Base-by-base conservation (phyloP, 495 filamentous ascomycete species). In the Articulospora tetracladia region DNA sequence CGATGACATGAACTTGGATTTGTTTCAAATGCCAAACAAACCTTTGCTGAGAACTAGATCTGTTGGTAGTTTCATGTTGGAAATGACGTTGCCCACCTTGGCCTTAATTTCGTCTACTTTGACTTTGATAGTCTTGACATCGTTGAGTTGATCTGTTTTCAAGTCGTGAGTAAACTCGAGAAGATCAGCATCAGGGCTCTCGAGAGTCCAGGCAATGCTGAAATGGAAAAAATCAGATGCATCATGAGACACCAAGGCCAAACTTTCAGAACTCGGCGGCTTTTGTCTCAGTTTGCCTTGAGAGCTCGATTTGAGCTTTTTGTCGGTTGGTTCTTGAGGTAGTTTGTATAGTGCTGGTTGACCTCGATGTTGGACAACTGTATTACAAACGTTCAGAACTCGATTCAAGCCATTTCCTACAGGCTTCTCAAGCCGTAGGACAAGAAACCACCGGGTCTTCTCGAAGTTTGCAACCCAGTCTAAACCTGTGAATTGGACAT, bases 381-480 rank as follows among this genome's bases (percentile, higher is more conserved):
- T 69, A 68, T 97, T 97, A 53, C 84, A 86, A 2, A 84, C 69
- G 13, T 69, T 65, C 1, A 97, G 75, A 1, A 98, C 73, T 24
- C 71, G 66, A 24, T 86, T 83, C 34, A 98, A 72, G 63, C 49
- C 62, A 69, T 73, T 63, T 60, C 53, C 24, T 47, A 62, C 52
- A 2, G 79, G 74, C 58, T 66, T 77, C 44, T 67, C 59, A 22
- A 89, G 75, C 27, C 84, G 75, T 28, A 97, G 68, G 4, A 97
- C 92, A 2, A 96, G 79, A 68, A 98, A 98, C 79, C 92, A 96
- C 17, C 94, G 81, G 22, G 83, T 91, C 17, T 81, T 80, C 66
- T 93, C 89, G 28, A 79, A 77, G 64, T 93, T 93, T 1, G 85
- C 72, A 12, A 89, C 86, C 86, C 89, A 92, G 63, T 83, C 76